These are phyloP conservation scores for Pythium vanterpoolii DNA, from an alignment of 352 stramenopile species.

Conservation along the genomic window DNA sequence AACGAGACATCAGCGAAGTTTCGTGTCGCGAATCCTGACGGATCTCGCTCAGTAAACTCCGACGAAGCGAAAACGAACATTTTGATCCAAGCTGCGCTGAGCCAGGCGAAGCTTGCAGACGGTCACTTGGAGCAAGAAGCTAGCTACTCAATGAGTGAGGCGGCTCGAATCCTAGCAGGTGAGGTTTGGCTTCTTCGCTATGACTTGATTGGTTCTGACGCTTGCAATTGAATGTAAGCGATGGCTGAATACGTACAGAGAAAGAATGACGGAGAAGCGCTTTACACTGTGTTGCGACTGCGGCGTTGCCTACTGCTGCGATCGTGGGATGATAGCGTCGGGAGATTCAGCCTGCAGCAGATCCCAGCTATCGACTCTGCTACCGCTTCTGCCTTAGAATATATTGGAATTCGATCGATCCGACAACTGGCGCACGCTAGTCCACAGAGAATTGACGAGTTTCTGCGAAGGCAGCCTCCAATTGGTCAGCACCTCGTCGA, in stretches of 20 bases:
- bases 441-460: slow-evolving; percentile 14
- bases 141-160: slow-evolving; percentile 12
- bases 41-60: slow-evolving; percentile 1
- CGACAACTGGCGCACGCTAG: slow-evolving; percentile 22
- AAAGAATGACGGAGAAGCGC: slow-evolving; percentile 11
- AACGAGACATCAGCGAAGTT: slow-evolving; percentile 20
- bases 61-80: slow-evolving; percentile 33
- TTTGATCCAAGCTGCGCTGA: slow-evolving; percentile 36
- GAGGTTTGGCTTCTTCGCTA: not conserved
- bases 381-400: slow-evolving; percentile 23
- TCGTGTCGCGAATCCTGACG: slow-evolving; percentile 15
- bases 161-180: slow-evolving; percentile 31
- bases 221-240: not conserved
- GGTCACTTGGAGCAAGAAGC: slow-evolving; percentile 23
- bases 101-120: slow-evolving; percentile 5
- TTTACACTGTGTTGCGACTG: slow-evolving; percentile 20
- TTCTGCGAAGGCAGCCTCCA: slow-evolving; percentile 15
- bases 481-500: slow-evolving; percentile 21
- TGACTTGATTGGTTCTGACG: not conserved
- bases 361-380: slow-evolving; percentile 18
- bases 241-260: slow-evolving; percentile 20
- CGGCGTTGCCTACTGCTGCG: slow-evolving; percentile 26
- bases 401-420: slow-evolving; percentile 29
- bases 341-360: slow-evolving; percentile 19
- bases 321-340: slow-evolving; percentile 27